These are phyloP conservation scores for Heliosperma pusillum DNA, from an alignment of 148 eudicot genomes.

Conservation along the genomic window DNA sequence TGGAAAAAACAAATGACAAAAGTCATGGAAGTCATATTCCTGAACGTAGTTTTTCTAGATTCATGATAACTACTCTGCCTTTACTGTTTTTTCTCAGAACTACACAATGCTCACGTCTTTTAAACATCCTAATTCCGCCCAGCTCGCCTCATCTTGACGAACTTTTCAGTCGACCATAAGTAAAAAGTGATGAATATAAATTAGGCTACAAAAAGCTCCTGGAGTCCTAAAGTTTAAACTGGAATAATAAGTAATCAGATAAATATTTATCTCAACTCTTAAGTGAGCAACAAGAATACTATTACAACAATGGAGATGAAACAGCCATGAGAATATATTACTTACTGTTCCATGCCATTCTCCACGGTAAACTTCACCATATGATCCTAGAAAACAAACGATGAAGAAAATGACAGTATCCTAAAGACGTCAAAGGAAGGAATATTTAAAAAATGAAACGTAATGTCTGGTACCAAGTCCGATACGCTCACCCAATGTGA, in stretches of 20 bases:
- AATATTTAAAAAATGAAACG: neutral
- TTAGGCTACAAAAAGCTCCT: neutral
- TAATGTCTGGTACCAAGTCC: constrained; percentile 71
- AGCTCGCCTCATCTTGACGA: neutral
- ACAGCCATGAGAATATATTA: constrained; percentile 20
- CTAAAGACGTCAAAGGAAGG: constrained; percentile 1
- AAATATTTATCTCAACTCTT: neutral
- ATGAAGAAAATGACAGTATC: neutral
- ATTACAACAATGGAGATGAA: neutral
- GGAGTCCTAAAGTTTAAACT: neutral
- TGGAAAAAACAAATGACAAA: no score
- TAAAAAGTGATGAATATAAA: neutral
- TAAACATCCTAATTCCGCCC: neutral
- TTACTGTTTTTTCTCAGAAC: neutral
- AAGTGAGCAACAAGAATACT: neutral
- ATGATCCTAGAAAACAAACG: constrained; percentile 55
- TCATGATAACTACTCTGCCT: neutral
- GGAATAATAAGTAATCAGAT: neutral
- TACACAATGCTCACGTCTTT: neutral
- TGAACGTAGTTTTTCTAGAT: no score
- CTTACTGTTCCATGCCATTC: constrained; percentile 99
- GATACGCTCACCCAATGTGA: constrained; percentile 95
- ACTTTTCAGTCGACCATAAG: neutral
- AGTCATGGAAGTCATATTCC: no score
- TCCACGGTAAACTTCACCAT: constrained; percentile 96